These are phyloP conservation scores for Nicotiana noctiflora DNA, from an alignment of 257 asterid species.

Conservation along the genomic window DNA sequence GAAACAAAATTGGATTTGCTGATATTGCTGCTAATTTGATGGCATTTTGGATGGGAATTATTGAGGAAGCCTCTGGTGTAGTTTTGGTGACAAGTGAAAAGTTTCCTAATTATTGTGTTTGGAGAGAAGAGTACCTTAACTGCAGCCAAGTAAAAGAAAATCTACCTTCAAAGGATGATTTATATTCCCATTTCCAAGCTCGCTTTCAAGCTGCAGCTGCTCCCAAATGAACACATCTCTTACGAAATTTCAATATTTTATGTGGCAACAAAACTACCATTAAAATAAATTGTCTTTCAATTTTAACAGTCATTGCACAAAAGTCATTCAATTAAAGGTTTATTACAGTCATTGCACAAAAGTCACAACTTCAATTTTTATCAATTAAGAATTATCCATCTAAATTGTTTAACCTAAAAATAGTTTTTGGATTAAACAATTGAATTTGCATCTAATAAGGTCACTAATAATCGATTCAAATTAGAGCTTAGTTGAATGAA, in stretches of 20 bases:
- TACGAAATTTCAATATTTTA: neutral
- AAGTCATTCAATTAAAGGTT: no score
- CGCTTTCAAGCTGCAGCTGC: neutral
- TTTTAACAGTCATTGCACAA: no score
- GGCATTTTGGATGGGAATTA: neutral
- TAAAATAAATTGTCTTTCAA: no score
- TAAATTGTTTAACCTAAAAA: no score
- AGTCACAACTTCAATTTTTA: no score
- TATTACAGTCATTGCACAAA: no score
- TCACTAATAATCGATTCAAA: no score
- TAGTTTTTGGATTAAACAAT: no score
- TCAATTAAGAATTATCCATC: no score
- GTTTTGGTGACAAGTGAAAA: neutral
- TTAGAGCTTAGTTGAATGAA: no score
- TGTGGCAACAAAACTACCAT: neutral
- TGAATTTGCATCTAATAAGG: no score
- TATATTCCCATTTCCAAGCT: neutral
- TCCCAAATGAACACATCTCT: neutral
- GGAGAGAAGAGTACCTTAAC: constrained; percentile 3
- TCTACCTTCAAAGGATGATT: neutral
- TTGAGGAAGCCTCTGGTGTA: neutral
- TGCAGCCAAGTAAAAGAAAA: neutral
- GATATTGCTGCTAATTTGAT: neutral
- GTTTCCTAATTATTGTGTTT: constrained; percentile 7
- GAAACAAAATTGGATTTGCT: constrained; percentile 3